Conservation (phyloP, 108 stramenopile genomes). For the Cyclotella distinguenda region DNA sequence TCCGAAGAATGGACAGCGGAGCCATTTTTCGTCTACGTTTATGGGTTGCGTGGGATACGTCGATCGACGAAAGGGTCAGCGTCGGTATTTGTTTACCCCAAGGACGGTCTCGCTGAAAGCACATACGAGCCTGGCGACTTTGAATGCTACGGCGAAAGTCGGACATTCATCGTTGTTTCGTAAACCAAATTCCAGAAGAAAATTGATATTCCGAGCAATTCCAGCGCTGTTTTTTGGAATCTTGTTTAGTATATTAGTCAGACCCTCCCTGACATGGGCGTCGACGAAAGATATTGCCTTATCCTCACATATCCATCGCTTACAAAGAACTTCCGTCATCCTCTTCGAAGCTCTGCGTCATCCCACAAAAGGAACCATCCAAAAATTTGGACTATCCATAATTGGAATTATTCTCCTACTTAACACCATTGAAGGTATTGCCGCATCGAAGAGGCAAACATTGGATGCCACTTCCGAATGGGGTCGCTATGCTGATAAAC, state of each 20-base stretch:
- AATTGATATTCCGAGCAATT: neutral
- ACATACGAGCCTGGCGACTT: neutral
- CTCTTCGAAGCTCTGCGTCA: neutral
- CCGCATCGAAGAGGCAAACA: constrained; percentile 46
- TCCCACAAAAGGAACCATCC: constrained; percentile 5
- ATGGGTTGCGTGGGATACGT: too few species aligned
- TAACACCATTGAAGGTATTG: constrained; percentile 14
- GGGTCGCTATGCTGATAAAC: constrained; percentile 74
- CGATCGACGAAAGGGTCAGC: too few species aligned
- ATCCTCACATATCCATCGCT: neutral
- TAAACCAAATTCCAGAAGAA: neutral
- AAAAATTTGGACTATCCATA: neutral
- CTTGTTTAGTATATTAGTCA: neutral
- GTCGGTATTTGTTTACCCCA: neutral
- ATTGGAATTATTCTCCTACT: neutral
- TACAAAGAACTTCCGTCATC: neutral
- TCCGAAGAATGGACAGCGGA: too few species aligned
- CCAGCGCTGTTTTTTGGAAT: constrained; percentile 1
- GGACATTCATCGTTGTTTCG: neutral
- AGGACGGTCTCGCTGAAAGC: neutral
- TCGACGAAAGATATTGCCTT: neutral
- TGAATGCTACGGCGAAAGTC: too few species aligned
- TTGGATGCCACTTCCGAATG: constrained; percentile 81
- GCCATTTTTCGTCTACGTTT: too few species aligned
- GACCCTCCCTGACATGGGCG: neutral